Evolutionary conservation across 2,329 filamentous ascomycete species (phyloP), one percentile per base, ranked within the genome.

Genomic region (Cryphonectria parasitica): DNA sequence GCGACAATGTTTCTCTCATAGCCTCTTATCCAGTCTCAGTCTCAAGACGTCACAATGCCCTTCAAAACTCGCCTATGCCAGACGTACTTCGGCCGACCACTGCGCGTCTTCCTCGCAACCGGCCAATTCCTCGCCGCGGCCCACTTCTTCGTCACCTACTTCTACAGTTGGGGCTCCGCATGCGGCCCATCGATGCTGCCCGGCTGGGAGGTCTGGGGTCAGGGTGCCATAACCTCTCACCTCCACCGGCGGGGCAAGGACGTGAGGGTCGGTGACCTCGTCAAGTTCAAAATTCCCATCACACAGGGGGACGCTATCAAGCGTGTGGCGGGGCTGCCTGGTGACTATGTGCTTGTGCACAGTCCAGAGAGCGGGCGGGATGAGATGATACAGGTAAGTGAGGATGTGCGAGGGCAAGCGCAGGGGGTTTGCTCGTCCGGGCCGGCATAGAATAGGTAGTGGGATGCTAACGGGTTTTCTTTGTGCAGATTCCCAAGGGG

Each of bases 111-210:
- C 67, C 74, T 86, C 72, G 80, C 82, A 71, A 81, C 83, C 25
- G 74, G 84, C 72, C 85, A 88, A 75, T 81, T 82, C 69, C 76
- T 86, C 54, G 81, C 83, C 66, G 76, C 84, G 60, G 77, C 78
- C 36, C 88, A 90, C 77, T 78, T 89, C n/a, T 77, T 85, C 71
- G 80, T 78, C 77, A 86, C 88, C 60, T 90, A 96, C 81, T 83
- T 89, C 76, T 88, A 89, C 81, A 85, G 85, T 73, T 76, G 91
- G 74, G 86, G 86, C 28, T 80, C 84, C 4, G 89, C 90, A 22
- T 84, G 84, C 36, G 95, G 95, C 1, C 89, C 94, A 3, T 95
- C 92, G 25, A 98, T 98, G 96, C 87, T 96, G 66, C 95, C 95
- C 10, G 97, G 94, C 0, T 90, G 98, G 72, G 84, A 86, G 34